Percentiles rank a stretch among this genome's conserved stretches.
Evolutionary conservation across 805 yeast genomes (phyloP).

Genomic region (Torulaspora maleeae): DNA sequence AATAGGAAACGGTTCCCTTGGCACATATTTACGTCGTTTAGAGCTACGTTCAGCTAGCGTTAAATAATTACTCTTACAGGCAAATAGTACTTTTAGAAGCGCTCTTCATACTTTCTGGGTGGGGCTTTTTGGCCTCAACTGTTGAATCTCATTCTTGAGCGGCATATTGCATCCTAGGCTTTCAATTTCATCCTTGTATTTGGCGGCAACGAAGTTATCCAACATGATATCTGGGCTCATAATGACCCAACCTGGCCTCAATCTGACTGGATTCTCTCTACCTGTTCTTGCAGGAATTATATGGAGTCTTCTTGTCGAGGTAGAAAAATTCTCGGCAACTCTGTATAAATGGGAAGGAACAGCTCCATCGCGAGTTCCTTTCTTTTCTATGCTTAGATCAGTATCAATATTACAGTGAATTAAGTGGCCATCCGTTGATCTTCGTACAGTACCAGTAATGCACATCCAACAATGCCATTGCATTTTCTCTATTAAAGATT

Average conservation of each 20-base stretch:
- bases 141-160: slow-evolving; percentile 67
- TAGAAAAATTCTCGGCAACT: slow-evolving; percentile 84
- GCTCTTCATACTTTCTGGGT: slow-evolving; percentile 23
- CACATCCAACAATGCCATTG: slow-evolving; percentile 99
- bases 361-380: slow-evolving; percentile 39
- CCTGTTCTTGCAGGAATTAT: slow-evolving; percentile 75
- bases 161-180: slow-evolving; percentile 56
- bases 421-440: slow-evolving; percentile 76
- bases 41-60: not conserved
- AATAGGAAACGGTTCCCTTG: too few relatives aligned
- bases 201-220: slow-evolving; percentile 56
- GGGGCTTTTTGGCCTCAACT: slow-evolving; percentile 81
- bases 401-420: slow-evolving; percentile 93
- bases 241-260: slow-evolving; percentile 88
- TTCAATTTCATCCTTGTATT: slow-evolving; percentile 43
- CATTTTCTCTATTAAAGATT: slow-evolving; percentile 55
- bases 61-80: not conserved
- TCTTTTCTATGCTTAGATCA: slow-evolving; percentile 68
- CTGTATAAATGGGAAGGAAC: slow-evolving; percentile 74
- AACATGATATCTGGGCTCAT: slow-evolving; percentile 78
- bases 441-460: slow-evolving; percentile 86
- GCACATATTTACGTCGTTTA: not conserved
- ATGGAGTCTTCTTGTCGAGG: slow-evolving; percentile 76
- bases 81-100: not conserved
- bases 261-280: slow-evolving; percentile 52